A percentile compares a stretch with the other conserved stretches of the same genome.
Conservation (phyloP, 2,329 filamentous ascomycete species). For the Pseudogymnoascus sp. region DNA sequence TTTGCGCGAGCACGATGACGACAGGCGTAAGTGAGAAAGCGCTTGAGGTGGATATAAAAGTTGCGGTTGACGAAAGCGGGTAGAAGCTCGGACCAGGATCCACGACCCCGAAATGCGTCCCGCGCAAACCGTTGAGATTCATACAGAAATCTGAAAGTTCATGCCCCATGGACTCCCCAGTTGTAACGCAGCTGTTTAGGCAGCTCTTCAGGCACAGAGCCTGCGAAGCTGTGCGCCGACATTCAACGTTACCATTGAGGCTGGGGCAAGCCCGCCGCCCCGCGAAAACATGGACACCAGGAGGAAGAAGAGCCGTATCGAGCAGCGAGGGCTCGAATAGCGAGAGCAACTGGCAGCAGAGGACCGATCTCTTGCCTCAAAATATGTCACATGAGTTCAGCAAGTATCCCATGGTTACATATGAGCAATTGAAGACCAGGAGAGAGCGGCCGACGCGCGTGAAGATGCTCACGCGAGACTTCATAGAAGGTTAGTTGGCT, state of each 20-base stretch:
- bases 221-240: constrained; percentile 45
- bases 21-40: constrained; percentile 12
- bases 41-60: constrained; percentile 16
- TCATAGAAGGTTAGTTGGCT: constrained; percentile 69
- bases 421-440: constrained; percentile 64
- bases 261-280: constrained; percentile 32
- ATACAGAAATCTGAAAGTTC: constrained; percentile 14
- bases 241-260: constrained; percentile 25
- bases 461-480: constrained; percentile 96
- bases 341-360: constrained; percentile 79
- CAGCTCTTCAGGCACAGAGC: constrained; percentile 73
- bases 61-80: constrained; percentile 10
- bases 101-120: constrained; percentile 8
- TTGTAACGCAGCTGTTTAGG: constrained; percentile 70
- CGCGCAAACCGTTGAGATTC: constrained; percentile 8
- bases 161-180: constrained; percentile 67
- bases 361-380: constrained; percentile 63
- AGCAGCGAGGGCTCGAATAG: constrained; percentile 30
- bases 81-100: constrained; percentile 7
- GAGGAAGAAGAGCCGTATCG: constrained; percentile 17
- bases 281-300: constrained; percentile 24
- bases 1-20: constrained; percentile 3
- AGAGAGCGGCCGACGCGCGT: constrained; percentile 74
- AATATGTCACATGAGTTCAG: constrained; percentile 77
- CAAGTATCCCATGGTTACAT: constrained; percentile 75